Conservation (phyloP, 331 rosid genomes). For the Malus hybrid region DNA sequence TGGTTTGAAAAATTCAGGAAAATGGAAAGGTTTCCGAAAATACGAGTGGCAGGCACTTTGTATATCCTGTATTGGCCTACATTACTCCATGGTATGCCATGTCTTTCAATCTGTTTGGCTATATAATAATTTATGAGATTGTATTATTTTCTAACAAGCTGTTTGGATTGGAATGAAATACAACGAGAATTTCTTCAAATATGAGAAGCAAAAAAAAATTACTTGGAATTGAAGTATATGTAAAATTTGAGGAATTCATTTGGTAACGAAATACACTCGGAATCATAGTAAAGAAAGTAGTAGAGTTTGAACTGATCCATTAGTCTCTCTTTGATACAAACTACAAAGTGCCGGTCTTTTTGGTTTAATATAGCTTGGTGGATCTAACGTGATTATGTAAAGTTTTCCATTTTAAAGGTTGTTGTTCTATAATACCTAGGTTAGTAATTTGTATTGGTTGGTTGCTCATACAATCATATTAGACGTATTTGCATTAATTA, state of each 20-base stretch:
- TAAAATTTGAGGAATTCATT: not conserved
- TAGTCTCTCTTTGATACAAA: not conserved
- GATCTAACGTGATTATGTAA: not conserved
- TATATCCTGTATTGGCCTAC: constrained; percentile 76
- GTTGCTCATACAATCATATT: not conserved
- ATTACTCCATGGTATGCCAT: constrained; percentile 87
- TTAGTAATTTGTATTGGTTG: not conserved
- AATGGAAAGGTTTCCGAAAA: constrained; percentile 51
- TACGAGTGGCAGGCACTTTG: constrained; percentile 45
- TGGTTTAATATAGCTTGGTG: not conserved
- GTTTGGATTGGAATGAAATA: not conserved
- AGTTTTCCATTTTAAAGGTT: constrained; percentile 2
- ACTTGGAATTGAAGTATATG: not conserved
- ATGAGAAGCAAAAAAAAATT: not conserved
- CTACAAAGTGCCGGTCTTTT: not conserved
- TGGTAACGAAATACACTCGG: not conserved
- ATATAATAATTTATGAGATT: not conserved
- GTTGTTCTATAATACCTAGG: not conserved
- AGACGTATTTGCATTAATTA: not conserved
- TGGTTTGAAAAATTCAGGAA: constrained; percentile 41
- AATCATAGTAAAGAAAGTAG: not conserved
- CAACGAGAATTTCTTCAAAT: not conserved
- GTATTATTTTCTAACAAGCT: not conserved
- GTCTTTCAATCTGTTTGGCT: not conserved
- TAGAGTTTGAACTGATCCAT: not conserved